A percentile compares a stretch with the other conserved stretches of the same genome.
Evolutionary conservation across 129 eudicot genomes (phyloP).

Genomic region (Flaveria bidentis): DNA sequence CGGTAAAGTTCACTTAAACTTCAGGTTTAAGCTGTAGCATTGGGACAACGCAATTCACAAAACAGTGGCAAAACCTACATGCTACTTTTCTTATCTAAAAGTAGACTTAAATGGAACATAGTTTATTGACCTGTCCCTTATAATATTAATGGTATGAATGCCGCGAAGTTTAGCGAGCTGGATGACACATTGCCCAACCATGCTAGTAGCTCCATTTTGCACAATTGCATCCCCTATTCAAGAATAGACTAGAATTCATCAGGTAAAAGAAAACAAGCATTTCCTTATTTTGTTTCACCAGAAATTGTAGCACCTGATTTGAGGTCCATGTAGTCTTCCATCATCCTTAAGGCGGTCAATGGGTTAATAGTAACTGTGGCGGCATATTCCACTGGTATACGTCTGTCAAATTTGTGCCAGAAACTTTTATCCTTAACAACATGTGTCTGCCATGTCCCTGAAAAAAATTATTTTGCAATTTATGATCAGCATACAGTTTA

Average conservation of each 20-base stretch:
- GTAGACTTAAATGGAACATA: neutral
- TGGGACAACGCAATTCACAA: neutral
- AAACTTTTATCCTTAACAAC: conserved; percentile 75
- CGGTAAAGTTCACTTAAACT: neutral
- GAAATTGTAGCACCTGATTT: conserved; percentile 59
- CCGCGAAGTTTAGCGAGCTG: conserved; percentile 86
- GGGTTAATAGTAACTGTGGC: conserved; percentile 86
- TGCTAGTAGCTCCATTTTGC: conserved; percentile 98
- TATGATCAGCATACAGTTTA: conserved; percentile 1
- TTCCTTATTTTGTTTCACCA: neutral
- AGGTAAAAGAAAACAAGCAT: conserved; percentile 14
- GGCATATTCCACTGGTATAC: conserved; percentile 82
- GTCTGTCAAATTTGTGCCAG: conserved; percentile 81
- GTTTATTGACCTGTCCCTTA: conserved; percentile 76
- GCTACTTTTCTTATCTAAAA: conserved; percentile 8
- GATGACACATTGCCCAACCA: conserved; percentile 95
- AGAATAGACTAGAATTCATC: conserved; percentile 10
- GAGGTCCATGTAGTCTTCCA: conserved; percentile 76
- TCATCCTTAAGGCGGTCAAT: conserved; percentile 89
- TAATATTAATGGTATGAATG: conserved; percentile 70
- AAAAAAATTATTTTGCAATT: conserved; percentile 6
- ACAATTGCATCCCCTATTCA: conserved; percentile 82
- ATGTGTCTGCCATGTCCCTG: conserved; percentile 96
- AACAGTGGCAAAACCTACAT: neutral
- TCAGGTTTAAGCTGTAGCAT: neutral